phyloP scores from a whole-genome alignment of 129 eudicot genomes.

The Flaveria brownii region DNA sequence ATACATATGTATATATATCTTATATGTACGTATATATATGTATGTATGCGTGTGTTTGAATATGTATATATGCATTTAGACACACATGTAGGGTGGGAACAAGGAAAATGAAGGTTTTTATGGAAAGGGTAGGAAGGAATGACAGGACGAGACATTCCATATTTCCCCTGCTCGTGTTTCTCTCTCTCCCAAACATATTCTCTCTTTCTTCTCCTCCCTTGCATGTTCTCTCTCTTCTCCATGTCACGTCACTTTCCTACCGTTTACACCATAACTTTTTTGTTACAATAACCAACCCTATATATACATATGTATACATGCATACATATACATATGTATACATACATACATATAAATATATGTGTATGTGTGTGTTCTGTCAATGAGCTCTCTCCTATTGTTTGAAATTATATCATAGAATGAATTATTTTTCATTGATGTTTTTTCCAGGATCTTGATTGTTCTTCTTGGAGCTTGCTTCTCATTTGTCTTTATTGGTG shows the following conservation, averaged over 20 bases:
- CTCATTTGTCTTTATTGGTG: conserved; percentile 88
- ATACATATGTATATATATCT: too few relatives aligned
- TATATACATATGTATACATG: too few relatives aligned
- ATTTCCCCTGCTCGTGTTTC: background rate
- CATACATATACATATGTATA: too few relatives aligned
- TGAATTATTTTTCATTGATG: conserved; percentile 27
- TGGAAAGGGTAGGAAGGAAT: background rate
- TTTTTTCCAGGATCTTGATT: conserved; percentile 66
- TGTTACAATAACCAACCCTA: background rate
- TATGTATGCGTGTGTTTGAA: too few relatives aligned
- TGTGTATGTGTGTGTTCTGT: background rate
- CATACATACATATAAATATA: too few relatives aligned
- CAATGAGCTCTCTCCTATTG: background rate
- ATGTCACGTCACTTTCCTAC: background rate
- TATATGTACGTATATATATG: too few relatives aligned
- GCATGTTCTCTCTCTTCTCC: background rate
- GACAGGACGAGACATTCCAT: background rate
- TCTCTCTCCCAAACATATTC: background rate
- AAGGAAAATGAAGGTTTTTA: background rate
- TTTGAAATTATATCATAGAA: conserved; percentile 10
- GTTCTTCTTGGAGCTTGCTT: conserved; percentile 80
- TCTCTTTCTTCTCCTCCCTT: too few relatives aligned
- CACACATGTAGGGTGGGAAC: too few relatives aligned
- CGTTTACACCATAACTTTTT: background rate
- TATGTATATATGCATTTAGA: too few relatives aligned